Evolutionary conservation across 2,329 filamentous ascomycete species (phyloP).

Genomic region (Fusarium nodosum): DNA sequence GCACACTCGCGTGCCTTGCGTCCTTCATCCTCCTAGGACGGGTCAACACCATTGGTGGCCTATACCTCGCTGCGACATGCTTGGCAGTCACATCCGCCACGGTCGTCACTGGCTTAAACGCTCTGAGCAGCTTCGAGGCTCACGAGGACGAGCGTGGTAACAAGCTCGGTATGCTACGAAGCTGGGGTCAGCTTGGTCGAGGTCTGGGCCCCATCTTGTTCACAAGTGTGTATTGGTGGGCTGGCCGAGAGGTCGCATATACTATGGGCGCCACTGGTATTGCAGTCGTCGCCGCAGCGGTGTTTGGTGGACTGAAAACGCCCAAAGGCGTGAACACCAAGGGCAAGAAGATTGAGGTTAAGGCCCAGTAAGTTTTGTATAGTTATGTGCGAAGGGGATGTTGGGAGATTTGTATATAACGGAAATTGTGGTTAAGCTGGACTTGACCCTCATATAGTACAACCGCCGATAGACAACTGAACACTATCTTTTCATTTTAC

Average conservation of each 20-base stretch:
- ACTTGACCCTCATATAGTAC: constrained; percentile 25
- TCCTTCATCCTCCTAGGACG: constrained; percentile 85
- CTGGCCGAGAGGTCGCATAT: constrained; percentile 88
- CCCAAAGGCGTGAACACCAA: constrained; percentile 58
- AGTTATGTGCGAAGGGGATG: neutral
- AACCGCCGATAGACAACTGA: constrained; percentile 4
- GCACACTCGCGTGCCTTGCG: constrained; percentile 80
- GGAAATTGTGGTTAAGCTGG: constrained; percentile 30
- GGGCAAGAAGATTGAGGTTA: constrained; percentile 39
- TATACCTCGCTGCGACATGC: constrained; percentile 86
- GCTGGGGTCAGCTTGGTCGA: constrained; percentile 87
- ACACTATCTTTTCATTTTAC: neutral
- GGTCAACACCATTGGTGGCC: constrained; percentile 73
- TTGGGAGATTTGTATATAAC: constrained; percentile 8
- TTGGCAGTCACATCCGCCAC: constrained; percentile 93
- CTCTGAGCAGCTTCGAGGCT: constrained; percentile 91
- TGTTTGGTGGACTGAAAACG: constrained; percentile 78
- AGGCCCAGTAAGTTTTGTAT: constrained; percentile 31
- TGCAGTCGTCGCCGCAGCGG: constrained; percentile 76
- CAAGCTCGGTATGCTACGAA: constrained; percentile 86
- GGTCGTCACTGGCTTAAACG: constrained; percentile 93
- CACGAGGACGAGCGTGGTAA: constrained; percentile 82
- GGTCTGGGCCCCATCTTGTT: constrained; percentile 90
- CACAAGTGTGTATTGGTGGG: constrained; percentile 99
- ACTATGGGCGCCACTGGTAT: constrained; percentile 84